These are phyloP conservation scores for Tympanopsis confertula DNA, from an alignment of 2,329 filamentous ascomycete species.

Conservation along the genomic window DNA sequence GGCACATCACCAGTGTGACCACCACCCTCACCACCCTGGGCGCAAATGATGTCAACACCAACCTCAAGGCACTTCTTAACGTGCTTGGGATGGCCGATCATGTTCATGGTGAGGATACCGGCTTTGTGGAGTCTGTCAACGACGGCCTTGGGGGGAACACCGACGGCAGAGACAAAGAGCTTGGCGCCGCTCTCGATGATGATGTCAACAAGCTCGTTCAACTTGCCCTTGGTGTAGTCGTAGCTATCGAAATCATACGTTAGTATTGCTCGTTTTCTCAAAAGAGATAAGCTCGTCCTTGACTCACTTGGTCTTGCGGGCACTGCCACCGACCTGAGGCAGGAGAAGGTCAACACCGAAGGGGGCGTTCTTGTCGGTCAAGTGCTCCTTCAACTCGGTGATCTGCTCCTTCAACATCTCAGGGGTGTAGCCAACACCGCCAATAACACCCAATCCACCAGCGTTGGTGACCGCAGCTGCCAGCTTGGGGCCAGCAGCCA, in stretches of 20 bases:
- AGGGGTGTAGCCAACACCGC: constrained; percentile 88
- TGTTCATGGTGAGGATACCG: constrained; percentile 97
- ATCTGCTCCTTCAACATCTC: constrained; percentile 96
- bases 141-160: constrained; percentile 14
- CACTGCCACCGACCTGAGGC: constrained; percentile 17
- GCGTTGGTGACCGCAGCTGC: constrained; percentile 95
- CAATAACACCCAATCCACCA: constrained; percentile 90
- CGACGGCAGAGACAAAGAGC: constrained; percentile 19
- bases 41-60: constrained; percentile 88
- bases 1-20: constrained; percentile 93
- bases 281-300: constrained; percentile 2
- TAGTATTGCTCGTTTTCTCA: not conserved
- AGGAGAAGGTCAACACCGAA: constrained; percentile 21
- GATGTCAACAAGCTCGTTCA: constrained; percentile 16
- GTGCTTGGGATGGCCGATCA: constrained; percentile 97
- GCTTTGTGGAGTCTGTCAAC: constrained; percentile 35
- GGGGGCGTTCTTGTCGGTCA: constrained; percentile 76
- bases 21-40: constrained; percentile 93
- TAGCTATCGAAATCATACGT: constrained; percentile 3
- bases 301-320: constrained; percentile 28
- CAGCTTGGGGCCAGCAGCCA: constrained; percentile 89
- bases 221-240: constrained; percentile 17
- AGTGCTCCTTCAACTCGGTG: constrained; percentile 77
- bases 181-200: constrained; percentile 18
- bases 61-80: constrained; percentile 17